A percentile compares a stretch with the other conserved stretches of the same genome.
Conservation (phyloP, 768 basidiomycete species). For the Trametes maxima region DNA sequence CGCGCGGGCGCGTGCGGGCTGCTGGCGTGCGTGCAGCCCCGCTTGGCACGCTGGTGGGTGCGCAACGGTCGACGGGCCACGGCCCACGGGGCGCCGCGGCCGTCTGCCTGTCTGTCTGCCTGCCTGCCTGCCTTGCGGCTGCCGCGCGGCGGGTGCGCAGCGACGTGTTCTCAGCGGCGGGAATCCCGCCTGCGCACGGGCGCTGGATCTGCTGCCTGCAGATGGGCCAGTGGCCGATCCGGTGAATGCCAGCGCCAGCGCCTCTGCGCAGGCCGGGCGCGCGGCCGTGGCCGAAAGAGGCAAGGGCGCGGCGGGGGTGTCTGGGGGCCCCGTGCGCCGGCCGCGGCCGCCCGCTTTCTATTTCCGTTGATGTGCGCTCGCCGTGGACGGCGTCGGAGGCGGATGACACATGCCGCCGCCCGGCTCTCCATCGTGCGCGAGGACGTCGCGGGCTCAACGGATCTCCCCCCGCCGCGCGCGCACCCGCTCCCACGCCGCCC, state of each 20-base stretch:
- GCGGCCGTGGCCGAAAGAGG: conserved; percentile 1
- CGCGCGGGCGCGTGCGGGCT: background rate
- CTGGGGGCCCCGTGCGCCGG: background rate
- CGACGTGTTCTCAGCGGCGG: conserved; percentile 3
- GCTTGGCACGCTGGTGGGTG: conserved; percentile 2
- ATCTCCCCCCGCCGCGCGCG: conserved; percentile 14
- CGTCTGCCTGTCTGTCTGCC: too few relatives aligned
- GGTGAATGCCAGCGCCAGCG: too few relatives aligned
- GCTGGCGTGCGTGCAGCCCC: background rate
- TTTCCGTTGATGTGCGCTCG: conserved; percentile 24
- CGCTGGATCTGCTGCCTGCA: background rate
- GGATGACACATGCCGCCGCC: conserved; percentile 18
- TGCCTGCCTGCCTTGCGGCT: conserved; percentile 3
- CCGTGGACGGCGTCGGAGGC: conserved; percentile 4
- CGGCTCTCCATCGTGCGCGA: background rate
- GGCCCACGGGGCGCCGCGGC: background rate
- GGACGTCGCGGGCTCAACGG: conserved; percentile 15
- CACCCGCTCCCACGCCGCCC: conserved; percentile 21
- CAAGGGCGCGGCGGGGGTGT: background rate
- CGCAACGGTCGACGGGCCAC: background rate
- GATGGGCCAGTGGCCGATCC: background rate
- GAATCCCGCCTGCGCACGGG: conserved; percentile 8
- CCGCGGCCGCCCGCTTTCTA: conserved; percentile 3
- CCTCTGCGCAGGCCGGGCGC: background rate
- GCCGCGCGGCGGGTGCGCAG: conserved; percentile 5